Base-by-base conservation (phyloP, 2,329 filamentous ascomycete genomes). In the Ophiocordyceps unilateralis region DNA sequence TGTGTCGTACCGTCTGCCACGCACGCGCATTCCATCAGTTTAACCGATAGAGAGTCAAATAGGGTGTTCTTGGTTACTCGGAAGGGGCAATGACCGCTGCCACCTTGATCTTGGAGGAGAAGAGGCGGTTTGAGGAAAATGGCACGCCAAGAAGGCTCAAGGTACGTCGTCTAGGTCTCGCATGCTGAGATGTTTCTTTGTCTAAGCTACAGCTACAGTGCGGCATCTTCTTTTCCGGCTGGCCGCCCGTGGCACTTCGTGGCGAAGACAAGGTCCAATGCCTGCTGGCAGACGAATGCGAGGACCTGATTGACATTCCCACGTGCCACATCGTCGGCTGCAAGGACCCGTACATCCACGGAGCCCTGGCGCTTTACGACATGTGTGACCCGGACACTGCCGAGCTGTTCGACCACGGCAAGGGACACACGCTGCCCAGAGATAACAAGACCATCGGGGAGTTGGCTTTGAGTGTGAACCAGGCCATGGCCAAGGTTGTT, bases 381-480 rank as follows among this genome's bases (percentile, higher is more conserved):
- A 65, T 77, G 21, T 81, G 75, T 48, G 70, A 78, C 40, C 67
- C 66, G 1, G 74, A 79, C 45, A 68, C 60, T 1, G 74, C 74
- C 0, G 63, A 67, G 28, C 62, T 80, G n/a, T 79, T 79, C 46
- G 76, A 81, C 49, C 74, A 78, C 47, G 76, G 73, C 5, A 78
- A 78, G 50, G 76, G 76, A 0, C 76, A 81, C 51, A 78, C 72
- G 0, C 59, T 80, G 5, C 76, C 76, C 0, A 61, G 73, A 46
- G 70, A 74, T 44, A 62, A 61, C 43, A 60, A 59, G 14, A 68
- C 67, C 0, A 61, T 71, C 43, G 61, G 61, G 47, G 68, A 72
- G 48, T 54, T 72, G 14, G 62, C 41, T 1, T 30, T 34, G 14
- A 38, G 28, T 28, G 42, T 50, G 2, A 41, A 41, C 15, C 19